Evolutionary conservation across 1,284 basidiomycete species (phyloP), one percentile per base, ranked within the genome.

Genomic region (Leccinum proximum): DNA sequence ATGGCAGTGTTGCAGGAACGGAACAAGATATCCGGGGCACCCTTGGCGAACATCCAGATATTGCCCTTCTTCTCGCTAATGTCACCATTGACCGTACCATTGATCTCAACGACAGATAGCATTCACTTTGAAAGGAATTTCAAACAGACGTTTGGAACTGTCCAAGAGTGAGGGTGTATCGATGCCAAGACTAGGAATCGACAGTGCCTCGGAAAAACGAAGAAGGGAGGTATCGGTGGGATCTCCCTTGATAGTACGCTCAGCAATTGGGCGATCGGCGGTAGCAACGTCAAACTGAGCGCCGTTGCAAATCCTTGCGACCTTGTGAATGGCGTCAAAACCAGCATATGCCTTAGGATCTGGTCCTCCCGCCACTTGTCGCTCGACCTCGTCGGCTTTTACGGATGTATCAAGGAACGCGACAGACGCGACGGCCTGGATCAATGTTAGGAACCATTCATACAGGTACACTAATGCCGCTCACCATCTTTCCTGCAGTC

Each of bases 111-210:
- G 57, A 80, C 72, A 54, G 80, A 82, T 63, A 86, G 79, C 83
- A 88, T 88, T 79, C 83, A 89, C 73, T 89, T 85, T 87, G 78
- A 89, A 89, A 6, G 82, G 82, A 60, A 84, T 78, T 63, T 82
- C 79, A 59, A 81, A 81, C 8, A 77, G 64, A 66, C 77, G 77
- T 61, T 67, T 67, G 60, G 76, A 74, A 0, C 68, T 68, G 2
- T 63, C 65, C 61, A 78, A 67, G 14, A 80, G 68, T 2, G 69
- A 56, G n/a, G 70, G 2, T 8, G 73, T 65, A 42, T 73, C 57
- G 57, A 76, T 65, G 30, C 48, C 33, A 5, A 71, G 65, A 30
- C 64, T 65, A 3, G 72, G 70, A n/a, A 69, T 59, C 2, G 72
- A 71, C 9, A 87, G 69, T 7, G 74, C 74, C 69, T 87, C 86